Evolutionary conservation across 768 basidiomycete species (phyloP).

Genomic region (Lyophyllum atratum): DNA sequence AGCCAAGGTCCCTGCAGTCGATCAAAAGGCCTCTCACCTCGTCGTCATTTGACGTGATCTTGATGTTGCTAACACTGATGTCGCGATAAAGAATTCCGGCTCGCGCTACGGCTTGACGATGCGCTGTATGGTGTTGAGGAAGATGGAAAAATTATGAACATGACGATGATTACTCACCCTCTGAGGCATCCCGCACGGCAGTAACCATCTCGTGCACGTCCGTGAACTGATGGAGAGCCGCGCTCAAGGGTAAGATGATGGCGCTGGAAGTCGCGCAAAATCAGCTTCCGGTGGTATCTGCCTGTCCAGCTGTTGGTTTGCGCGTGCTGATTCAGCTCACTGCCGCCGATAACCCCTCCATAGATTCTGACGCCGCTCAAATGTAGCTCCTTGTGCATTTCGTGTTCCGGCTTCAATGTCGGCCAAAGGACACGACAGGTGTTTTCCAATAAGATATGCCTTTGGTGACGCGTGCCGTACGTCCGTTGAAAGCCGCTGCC

Average conservation of each 20-base stretch:
- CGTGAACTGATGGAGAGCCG: background rate
- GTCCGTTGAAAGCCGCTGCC: background rate
- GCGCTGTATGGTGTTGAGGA: background rate
- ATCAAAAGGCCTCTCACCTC: background rate
- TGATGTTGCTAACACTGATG: constrained; percentile 4
- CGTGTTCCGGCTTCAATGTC: background rate
- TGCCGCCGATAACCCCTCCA: background rate
- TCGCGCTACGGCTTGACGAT: background rate
- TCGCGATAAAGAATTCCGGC: constrained; percentile 3
- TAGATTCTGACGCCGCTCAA: background rate
- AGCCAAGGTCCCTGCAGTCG: constrained; percentile 5
- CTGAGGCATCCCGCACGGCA: background rate
- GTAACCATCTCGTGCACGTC: background rate
- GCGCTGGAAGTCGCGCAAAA: background rate
- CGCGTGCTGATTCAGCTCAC: background rate
- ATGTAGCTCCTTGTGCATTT: background rate
- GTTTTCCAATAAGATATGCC: background rate
- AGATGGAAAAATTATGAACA: background rate
- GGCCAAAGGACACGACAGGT: background rate
- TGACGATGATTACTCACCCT: background rate
- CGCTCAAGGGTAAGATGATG: background rate
- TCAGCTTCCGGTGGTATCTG: background rate
- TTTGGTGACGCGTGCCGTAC: too few species aligned
- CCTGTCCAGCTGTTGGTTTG: background rate
- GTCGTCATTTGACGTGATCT: background rate